A percentile compares a stretch with the other conserved stretches of the same genome.
phyloP scores from a whole-genome alignment of 768 basidiomycete genomes.

The Lanmaoa pseudosensibilis region DNA sequence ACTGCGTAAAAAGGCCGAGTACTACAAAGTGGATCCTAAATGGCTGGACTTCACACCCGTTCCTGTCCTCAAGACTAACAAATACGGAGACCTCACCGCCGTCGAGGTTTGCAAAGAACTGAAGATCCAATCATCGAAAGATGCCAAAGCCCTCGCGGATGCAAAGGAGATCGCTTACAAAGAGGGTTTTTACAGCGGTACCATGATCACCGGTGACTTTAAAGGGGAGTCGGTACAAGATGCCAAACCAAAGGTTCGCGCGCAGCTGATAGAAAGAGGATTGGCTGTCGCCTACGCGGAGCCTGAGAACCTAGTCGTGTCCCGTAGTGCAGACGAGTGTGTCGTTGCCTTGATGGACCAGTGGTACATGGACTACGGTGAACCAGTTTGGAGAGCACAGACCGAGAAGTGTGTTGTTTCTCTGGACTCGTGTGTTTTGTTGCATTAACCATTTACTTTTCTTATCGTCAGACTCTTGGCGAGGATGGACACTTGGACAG shows the following conservation, averaged over 20 bases:
- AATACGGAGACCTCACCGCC: conserved; percentile 92
- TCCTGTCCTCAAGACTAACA: conserved; percentile 83
- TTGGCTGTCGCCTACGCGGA: conserved; percentile 92
- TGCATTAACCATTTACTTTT: neutral
- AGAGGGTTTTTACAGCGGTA: conserved; percentile 95
- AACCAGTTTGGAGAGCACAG: conserved; percentile 81
- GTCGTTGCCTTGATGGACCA: conserved; percentile 98
- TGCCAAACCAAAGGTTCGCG: conserved; percentile 87
- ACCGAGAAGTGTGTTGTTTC: conserved; percentile 67
- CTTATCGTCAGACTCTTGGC: conserved; percentile 58
- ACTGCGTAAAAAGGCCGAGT: conserved; percentile 93
- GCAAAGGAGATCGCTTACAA: conserved; percentile 99
- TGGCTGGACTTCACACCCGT: conserved; percentile 87
- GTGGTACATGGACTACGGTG: conserved; percentile 99
- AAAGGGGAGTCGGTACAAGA: conserved; percentile 87
- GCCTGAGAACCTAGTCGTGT: conserved; percentile 88
- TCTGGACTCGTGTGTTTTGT: neutral
- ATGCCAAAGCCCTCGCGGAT: conserved; percentile 88
- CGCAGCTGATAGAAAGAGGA: conserved; percentile 73
- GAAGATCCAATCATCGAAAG: conserved; percentile 95
- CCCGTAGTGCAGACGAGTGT: conserved; percentile 93
- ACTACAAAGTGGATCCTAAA: conserved; percentile 88
- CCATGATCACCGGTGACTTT: conserved; percentile 89
- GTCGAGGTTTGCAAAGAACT: conserved; percentile 79
- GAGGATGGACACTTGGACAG: conserved; percentile 85